Evolutionary conservation across 345 rosid genomes (phyloP), one percentile per base, ranked within the genome.

Genomic region (Trapa incisa): DNA sequence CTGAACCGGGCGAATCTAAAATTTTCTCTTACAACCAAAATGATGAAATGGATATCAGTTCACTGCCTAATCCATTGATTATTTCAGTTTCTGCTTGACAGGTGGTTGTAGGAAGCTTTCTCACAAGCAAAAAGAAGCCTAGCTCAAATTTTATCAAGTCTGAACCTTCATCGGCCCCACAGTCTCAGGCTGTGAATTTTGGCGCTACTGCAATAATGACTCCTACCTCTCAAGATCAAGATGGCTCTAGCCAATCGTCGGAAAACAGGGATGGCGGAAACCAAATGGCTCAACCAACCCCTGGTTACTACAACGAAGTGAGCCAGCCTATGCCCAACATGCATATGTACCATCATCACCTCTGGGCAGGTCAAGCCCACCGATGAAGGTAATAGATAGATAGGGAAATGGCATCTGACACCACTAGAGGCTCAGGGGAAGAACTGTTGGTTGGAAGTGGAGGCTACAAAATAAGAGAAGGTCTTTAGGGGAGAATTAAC

Each of bases 61-160:
- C 16, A 61, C 38, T 14, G 37, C 39, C 37, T 61, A 61, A 37
- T 33, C 66, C 22, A 65, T 8, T 1, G 15, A 14, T 16, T 63
- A 6, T 22, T 47, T 3, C 29, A 5, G 1, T 66, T 72, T 70
- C 37, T 65, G 35, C n/a, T 52, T 66, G 54, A 32, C 76, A 93
- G 98, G 81, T 93, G 22, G 85, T 91, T 60, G 85, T 94, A 41
- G 99, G 97, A 68, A 91, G 99, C 87, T 94, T 94, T 67, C 73
- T 89, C 37, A 81, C 80, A 0, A 91, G 81, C 47, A 83, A 77
- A 41, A 93, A 81, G 75, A 93, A 87, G 75, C 64, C 70, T 4
- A 84, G 68, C 53, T 70, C 75, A 10, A 79, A 36, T n/a, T 39
- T 47, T 39, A 72, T 68, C 53, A 83, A 79, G 76, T 78, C 92